Evolutionary conservation across 208 protist genomes (phyloP).

Genomic region (Leishmania tropica): DNA sequence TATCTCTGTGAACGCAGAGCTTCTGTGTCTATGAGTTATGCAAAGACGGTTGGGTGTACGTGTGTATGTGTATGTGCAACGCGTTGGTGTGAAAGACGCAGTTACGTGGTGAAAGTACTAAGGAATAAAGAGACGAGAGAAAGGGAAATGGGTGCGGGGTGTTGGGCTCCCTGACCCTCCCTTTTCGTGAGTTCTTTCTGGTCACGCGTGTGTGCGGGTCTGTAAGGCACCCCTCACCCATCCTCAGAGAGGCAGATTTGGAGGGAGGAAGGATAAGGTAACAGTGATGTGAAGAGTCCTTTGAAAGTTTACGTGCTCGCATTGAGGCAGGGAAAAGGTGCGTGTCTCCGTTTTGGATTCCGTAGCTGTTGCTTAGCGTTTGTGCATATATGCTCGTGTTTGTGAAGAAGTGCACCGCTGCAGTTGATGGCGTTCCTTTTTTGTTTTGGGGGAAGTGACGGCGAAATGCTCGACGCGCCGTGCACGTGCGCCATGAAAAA

Average conservation of each 20-base stretch:
- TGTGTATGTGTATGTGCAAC: slow-evolving; percentile 17
- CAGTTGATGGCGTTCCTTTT: neutral
- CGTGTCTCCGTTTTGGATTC: neutral
- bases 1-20: neutral
- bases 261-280: neutral
- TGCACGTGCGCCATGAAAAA: neutral
- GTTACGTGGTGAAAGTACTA: neutral
- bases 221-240: neutral
- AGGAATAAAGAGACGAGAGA: neutral
- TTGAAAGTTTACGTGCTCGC: neutral
- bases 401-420: neutral
- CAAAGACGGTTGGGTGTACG: neutral
- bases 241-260: neutral
- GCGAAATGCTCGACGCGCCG: neutral
- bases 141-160: neutral
- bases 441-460: neutral
- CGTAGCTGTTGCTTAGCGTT: neutral
- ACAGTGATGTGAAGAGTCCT: neutral
- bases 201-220: neutral
- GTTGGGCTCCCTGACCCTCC: neutral
- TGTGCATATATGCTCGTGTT: slow-evolving; percentile 13
- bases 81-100: neutral
- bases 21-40: neutral
- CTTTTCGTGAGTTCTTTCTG: neutral
- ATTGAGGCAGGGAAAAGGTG: neutral